A percentile compares a stretch with the other conserved stretches of the same genome.
Conservation (phyloP, 2,329 filamentous ascomycete genomes). For the Tolypocladium cylindrosporum region DNA sequence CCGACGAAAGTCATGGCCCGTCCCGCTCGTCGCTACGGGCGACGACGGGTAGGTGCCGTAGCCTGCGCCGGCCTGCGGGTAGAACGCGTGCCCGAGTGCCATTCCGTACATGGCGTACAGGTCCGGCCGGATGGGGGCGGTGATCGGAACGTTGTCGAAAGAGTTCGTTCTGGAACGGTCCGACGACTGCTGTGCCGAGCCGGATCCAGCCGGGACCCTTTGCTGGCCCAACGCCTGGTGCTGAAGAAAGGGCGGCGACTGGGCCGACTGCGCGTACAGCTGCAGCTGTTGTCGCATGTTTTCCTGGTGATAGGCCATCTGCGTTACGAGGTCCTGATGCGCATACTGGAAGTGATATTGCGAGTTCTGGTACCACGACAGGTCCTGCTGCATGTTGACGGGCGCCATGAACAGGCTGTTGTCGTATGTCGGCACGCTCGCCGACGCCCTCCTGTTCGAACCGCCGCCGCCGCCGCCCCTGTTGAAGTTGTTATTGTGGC, state of each 20-base stretch:
- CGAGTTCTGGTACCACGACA: conserved; percentile 37
- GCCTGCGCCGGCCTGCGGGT: conserved; percentile 29
- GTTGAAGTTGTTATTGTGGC: conserved; percentile 30
- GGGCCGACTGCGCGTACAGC: conserved; percentile 24
- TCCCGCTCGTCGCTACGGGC: conserved; percentile 34
- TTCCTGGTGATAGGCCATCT: conserved; percentile 31
- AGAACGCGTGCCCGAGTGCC: conserved; percentile 33
- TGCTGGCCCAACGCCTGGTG: conserved; percentile 24
- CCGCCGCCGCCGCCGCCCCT: conserved; percentile 23
- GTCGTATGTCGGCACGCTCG: conserved; percentile 40
- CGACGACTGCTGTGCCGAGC: conserved; percentile 19
- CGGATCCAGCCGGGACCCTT: conserved; percentile 14
- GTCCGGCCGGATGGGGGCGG: conserved; percentile 47
- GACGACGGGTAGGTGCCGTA: conserved; percentile 48
- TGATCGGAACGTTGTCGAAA: conserved; percentile 50
- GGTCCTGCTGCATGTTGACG: conserved; percentile 35
- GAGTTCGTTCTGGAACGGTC: conserved; percentile 52
- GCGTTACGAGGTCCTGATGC: conserved; percentile 28
- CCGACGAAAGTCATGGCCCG: conserved; percentile 43
- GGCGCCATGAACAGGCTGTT: conserved; percentile 34
- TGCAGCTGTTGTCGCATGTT: conserved; percentile 23
- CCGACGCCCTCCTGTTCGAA: conserved; percentile 41
- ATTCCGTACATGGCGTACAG: conserved; percentile 41
- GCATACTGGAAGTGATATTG: conserved; percentile 30
- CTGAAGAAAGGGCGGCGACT: conserved; percentile 22